A percentile compares a stretch with the other conserved stretches of the same genome.
These are phyloP conservation scores for Penicillium daleae DNA, from an alignment of 495 filamentous ascomycete genomes.

Conservation along the genomic window DNA sequence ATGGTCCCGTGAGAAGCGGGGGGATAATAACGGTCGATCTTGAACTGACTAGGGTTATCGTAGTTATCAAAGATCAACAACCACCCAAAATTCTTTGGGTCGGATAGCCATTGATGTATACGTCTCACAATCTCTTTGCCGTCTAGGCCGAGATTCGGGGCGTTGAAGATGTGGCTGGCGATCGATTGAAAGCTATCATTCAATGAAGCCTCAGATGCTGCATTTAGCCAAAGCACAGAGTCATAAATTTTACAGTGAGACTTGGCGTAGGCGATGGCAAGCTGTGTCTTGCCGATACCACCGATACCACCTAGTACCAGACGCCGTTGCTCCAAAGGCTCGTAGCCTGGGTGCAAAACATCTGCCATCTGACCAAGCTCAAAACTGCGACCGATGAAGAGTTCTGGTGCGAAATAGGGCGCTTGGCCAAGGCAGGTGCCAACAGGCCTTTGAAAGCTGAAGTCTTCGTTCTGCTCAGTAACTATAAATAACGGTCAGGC, in stretches of 20 bases:
- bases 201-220: background rate
- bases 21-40: constrained; percentile 12
- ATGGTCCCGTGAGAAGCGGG: constrained; percentile 12
- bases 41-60: constrained; percentile 9
- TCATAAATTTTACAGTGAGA: background rate
- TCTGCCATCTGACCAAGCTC: constrained; percentile 9
- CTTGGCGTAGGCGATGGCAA: constrained; percentile 21
- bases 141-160: constrained; percentile 1
- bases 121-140: background rate
- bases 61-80: constrained; percentile 23
- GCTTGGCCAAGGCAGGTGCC: constrained; percentile 9
- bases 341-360: background rate
- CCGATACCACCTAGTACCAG: constrained; percentile 14
- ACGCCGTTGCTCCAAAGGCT: constrained; percentile 1
- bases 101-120: constrained; percentile 13
- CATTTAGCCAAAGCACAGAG: constrained; percentile 21
- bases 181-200: constrained; percentile 18
- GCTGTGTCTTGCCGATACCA: constrained; percentile 23
- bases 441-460: constrained; percentile 10
- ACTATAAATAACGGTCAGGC: too few relatives aligned
- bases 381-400: constrained; percentile 12
- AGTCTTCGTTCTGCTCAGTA: too few relatives aligned
- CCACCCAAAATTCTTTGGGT: constrained; percentile 12
- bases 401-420: constrained; percentile 11
- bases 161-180: constrained; percentile 1